Percentiles rank a stretch among this genome's conserved stretches.
Evolutionary conservation across 805 yeast species (phyloP).

Genomic region (Candida montana): DNA sequence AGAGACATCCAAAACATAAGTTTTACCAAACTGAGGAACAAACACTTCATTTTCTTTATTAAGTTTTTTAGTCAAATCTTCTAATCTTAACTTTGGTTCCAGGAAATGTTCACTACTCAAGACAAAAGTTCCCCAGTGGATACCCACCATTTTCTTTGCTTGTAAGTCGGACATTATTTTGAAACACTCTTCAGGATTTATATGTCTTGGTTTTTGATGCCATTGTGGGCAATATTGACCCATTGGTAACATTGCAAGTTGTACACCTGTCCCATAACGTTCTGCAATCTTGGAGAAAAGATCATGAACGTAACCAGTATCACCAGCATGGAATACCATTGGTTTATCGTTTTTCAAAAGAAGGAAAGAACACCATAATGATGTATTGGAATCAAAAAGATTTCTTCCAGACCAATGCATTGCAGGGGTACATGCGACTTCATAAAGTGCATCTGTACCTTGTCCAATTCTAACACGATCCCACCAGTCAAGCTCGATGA

Average conservation of each 20-base stretch:
- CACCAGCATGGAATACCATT: conserved; percentile 86
- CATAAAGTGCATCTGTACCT: conserved; percentile 46
- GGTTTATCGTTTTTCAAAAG: conserved; percentile 63
- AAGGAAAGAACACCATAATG: conserved; percentile 88
- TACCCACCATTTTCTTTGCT: conserved; percentile 67
- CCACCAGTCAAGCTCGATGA: conserved; percentile 93
- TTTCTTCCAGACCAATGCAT: conserved; percentile 96
- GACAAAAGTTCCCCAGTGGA: conserved; percentile 96
- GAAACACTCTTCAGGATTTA: conserved; percentile 72
- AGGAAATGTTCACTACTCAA: conserved; percentile 81
- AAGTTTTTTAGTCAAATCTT: conserved; percentile 39
- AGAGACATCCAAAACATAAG: conserved; percentile 41
- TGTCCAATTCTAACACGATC: conserved; percentile 42
- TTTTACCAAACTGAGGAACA: conserved; percentile 75
- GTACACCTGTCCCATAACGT: conserved; percentile 53
- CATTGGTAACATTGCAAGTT: conserved; percentile 76
- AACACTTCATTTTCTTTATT: conserved; percentile 36
- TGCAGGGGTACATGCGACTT: conserved; percentile 85
- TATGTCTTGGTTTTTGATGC: conserved; percentile 90
- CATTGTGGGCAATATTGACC: conserved; percentile 95
- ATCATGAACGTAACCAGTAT: conserved; percentile 82
- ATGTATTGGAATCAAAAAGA: conserved; percentile 70
- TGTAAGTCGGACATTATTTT: conserved; percentile 59
- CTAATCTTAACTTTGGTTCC: conserved; percentile 69
- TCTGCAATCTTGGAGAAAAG: conserved; percentile 62